Evolutionary conservation across 1,284 basidiomycete species (phyloP).

Genomic region (Mycosarcoma maydis): DNA sequence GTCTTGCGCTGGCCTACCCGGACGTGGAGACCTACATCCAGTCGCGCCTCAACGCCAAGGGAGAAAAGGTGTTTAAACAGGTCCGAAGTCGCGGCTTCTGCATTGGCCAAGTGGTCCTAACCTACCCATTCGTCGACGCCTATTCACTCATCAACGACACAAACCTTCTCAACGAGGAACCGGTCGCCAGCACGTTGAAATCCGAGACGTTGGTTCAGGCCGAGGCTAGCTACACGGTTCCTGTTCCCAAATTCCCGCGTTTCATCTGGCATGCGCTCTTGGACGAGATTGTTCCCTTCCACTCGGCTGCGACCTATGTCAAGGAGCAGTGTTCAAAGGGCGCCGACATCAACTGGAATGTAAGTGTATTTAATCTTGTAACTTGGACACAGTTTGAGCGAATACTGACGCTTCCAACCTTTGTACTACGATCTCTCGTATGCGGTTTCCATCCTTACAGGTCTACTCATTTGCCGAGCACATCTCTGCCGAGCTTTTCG

Average conservation of each 20-base stretch:
- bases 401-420: background rate
- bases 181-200: conserved; percentile 19
- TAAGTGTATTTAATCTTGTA: background rate
- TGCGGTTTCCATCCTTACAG: background rate
- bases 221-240: conserved; percentile 21
- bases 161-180: conserved; percentile 39
- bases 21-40: conserved; percentile 32
- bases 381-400: background rate
- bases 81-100: conserved; percentile 32
- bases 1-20: conserved; percentile 34
- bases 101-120: conserved; percentile 20
- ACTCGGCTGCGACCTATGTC: conserved; percentile 45
- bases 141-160: conserved; percentile 39
- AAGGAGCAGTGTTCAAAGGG: conserved; percentile 56
- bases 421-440: background rate
- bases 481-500: conserved; percentile 34
- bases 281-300: conserved; percentile 62
- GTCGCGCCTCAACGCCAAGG: conserved; percentile 25
- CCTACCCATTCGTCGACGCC: conserved; percentile 30
- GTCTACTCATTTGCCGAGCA: conserved; percentile 47
- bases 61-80: conserved; percentile 14
- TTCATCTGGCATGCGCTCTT: conserved; percentile 54
- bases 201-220: conserved; percentile 42
- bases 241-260: conserved; percentile 54
- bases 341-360: conserved; percentile 52